phyloP scores from a whole-genome alignment of 2,329 filamentous ascomycete species.

The Colletotrichum cordylinicola region DNA sequence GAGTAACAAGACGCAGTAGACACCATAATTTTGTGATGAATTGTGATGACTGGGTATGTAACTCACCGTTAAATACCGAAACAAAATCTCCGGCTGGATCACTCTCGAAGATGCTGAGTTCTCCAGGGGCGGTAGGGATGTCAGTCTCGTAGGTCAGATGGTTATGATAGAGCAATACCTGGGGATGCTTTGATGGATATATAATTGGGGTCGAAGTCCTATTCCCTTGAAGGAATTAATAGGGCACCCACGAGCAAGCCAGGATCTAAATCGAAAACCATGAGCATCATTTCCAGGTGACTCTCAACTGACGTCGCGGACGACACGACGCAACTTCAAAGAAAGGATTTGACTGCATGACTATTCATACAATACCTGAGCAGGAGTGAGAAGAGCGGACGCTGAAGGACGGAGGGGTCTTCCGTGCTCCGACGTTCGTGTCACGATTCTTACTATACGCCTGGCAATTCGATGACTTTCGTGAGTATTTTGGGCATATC shows the following conservation, averaged over 20 bases:
- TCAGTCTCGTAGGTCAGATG: neutral
- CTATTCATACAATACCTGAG: neutral
- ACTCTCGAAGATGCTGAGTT: neutral
- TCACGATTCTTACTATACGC: neutral
- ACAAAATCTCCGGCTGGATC: neutral
- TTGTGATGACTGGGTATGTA: fast-evolving
- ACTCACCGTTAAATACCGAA: neutral
- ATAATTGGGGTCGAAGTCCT: neutral
- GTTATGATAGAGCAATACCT: neutral
- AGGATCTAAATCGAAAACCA: too few species aligned
- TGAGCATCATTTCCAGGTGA: neutral
- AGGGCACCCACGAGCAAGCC: too few species aligned
- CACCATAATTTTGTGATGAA: too few species aligned
- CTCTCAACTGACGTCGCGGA: neutral
- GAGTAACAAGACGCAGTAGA: too few species aligned
- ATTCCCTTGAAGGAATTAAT: neutral
- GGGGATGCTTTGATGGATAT: neutral
- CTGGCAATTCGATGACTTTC: neutral
- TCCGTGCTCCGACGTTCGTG: fast-evolving
- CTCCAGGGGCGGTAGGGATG: too few species aligned
- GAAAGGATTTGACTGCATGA: neutral
- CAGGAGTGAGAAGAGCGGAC: neutral
- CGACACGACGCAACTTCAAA: neutral
- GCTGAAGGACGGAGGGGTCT: neutral
- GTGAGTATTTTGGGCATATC: too few species aligned